Evolutionary conservation across 2,329 filamentous ascomycete species (phyloP), one percentile per base, ranked within the genome.

Genomic region (Pyricularia pennisetigena): DNA sequence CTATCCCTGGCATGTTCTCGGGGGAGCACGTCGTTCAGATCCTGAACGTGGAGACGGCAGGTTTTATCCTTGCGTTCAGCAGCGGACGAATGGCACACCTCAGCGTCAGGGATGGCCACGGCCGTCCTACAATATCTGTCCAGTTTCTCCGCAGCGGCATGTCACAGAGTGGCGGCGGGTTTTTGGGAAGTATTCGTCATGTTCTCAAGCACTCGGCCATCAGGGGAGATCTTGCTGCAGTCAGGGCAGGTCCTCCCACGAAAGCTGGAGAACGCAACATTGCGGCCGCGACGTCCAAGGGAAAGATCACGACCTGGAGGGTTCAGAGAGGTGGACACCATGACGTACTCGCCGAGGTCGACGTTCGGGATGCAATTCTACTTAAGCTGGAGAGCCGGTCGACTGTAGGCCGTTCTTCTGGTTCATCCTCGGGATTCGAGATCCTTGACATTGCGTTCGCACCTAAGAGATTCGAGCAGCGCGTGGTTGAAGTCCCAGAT

Each of bases 321-420:
- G 84, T 97, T 62, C 93, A 94, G 74, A 92, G 94, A 77, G 92
- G 91, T 70, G 94, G 94, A 41, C 92, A 94, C 72, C 89, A 93
- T 74, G 88, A 91, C 62, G 83, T 92, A 65, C 85, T 90, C 64
- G 85, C 85, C 29, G 92, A 94, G 70, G 82, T 89, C 26, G 91
- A 97, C 76, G 82, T 88, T 69, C 86, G 88, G 68, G 86, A 88
- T 26, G 78, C 85, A 4, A 83, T 97, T 49, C 75, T 89, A 20
- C 77, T 82, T 1, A 86, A 88, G 35, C 79, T 97, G 23, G 85
- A 86, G 67, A 23, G 54, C 30, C 24, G 30, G 14, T 30, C 32
- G 32, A 4, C 49, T 26, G 26, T 23, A 26, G 64, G 9, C 35
- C 30, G 64, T 28, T 10, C n/a, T n/a, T 61, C 57, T 49, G 5